A percentile compares a stretch with the other conserved stretches of the same genome.
Evolutionary conservation across 2,329 filamentous ascomycete genomes (phyloP).

Genomic region (Aureobasidium sp.): DNA sequence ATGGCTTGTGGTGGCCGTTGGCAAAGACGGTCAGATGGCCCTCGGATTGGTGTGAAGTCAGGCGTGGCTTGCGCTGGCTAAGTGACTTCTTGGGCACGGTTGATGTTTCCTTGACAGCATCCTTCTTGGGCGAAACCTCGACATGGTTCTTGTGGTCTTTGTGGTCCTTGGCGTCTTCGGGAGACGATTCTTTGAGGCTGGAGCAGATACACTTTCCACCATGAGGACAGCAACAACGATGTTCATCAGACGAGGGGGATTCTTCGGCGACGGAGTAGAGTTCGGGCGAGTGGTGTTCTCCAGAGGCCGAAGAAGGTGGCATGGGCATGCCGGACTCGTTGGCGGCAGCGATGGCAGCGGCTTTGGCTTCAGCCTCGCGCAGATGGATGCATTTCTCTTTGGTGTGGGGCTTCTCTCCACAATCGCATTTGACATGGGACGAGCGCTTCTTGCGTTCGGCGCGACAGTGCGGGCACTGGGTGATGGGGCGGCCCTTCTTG

Average conservation of each 20-base stretch:
- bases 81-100: slow-evolving; percentile 10
- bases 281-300: slow-evolving; percentile 22
- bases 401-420: slow-evolving; percentile 70
- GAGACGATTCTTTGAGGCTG: slow-evolving; percentile 42
- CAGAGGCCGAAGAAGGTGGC: not conserved
- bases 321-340: not conserved
- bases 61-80: slow-evolving; percentile 43
- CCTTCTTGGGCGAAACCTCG: slow-evolving; percentile 46
- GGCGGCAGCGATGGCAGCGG: slow-evolving; percentile 16
- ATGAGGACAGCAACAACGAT: slow-evolving; percentile 48
- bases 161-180: slow-evolving; percentile 21
- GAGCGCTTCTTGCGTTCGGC: slow-evolving; percentile 92
- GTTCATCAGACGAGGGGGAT: slow-evolving; percentile 29
- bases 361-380: slow-evolving; percentile 31
- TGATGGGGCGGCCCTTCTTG: slow-evolving; percentile 94
- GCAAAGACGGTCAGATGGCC: slow-evolving; percentile 54
- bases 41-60: slow-evolving; percentile 53
- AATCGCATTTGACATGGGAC: slow-evolving; percentile 93
- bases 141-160: slow-evolving; percentile 21
- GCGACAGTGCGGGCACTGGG: slow-evolving; percentile 96
- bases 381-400: slow-evolving; percentile 41
- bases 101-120: slow-evolving; percentile 28
- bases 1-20: slow-evolving; percentile 59
- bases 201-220: slow-evolving; percentile 56
- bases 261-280: slow-evolving; percentile 26